Conservation (phyloP, 2,329 filamentous ascomycete species). For the Trichoderma guizhouense region DNA sequence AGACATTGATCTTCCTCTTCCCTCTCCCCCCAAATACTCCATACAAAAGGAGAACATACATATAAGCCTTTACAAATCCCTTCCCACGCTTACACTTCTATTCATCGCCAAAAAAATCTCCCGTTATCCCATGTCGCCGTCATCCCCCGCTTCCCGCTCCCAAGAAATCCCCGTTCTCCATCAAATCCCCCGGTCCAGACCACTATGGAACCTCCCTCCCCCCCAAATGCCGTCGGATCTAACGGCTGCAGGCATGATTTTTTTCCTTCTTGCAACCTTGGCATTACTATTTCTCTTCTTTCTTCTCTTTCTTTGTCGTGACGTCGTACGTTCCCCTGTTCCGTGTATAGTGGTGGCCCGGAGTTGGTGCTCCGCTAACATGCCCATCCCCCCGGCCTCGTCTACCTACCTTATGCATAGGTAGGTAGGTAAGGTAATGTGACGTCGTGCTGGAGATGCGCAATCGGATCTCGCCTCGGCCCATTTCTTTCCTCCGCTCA, state of each 20-base stretch:
- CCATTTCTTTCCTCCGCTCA: background rate
- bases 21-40: background rate
- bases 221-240: background rate
- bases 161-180: background rate
- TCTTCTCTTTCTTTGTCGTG: background rate
- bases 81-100: background rate
- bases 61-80: background rate
- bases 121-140: background rate
- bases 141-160: background rate
- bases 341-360: background rate
- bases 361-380: background rate
- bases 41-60: background rate
- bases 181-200: constrained; percentile 28
- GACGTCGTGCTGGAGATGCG: background rate
- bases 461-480: constrained; percentile 5
- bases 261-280: background rate
- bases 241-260: constrained; percentile 10
- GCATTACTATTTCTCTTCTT: background rate
- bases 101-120: background rate
- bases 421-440: background rate
- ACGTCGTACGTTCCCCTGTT: background rate
- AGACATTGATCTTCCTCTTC: background rate
- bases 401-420: background rate
- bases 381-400: background rate
- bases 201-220: constrained; percentile 25